Percentiles rank a stretch among this genome's conserved stretches.
Evolutionary conservation across 352 stramenopile species (phyloP).

Genomic region (Discostella stelligera): DNA sequence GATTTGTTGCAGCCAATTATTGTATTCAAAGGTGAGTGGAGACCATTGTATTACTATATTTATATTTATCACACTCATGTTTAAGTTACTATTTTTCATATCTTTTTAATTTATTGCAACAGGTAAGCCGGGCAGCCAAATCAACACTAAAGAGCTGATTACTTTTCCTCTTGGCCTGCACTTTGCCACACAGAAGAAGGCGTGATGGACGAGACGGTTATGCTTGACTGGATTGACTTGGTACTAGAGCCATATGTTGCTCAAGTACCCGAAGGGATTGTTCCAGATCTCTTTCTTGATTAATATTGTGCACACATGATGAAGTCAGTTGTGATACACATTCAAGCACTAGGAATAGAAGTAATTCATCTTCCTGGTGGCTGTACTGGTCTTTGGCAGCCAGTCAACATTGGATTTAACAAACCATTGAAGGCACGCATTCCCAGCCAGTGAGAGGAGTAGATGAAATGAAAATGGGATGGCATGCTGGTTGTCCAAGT

Average conservation of each 20-base stretch:
- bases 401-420: slow-evolving; percentile 18
- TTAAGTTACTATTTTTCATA: too few relatives aligned
- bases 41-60: too few relatives aligned
- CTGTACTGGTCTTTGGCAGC: slow-evolving; percentile 25
- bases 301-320: slow-evolving; percentile 16
- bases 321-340: slow-evolving; percentile 1
- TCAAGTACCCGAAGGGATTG: not conserved
- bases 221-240: slow-evolving; percentile 5
- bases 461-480: slow-evolving; percentile 3
- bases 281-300: slow-evolving; percentile 13
- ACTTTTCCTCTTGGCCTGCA: not conserved
- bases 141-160: not conserved
- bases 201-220: slow-evolving; percentile 14
- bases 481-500: not conserved
- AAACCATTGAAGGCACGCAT: slow-evolving; percentile 10
- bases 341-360: slow-evolving; percentile 8
- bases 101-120: not conserved
- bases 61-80: too few relatives aligned
- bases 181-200: slow-evolving; percentile 3
- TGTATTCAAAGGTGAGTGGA: slow-evolving; percentile 2
- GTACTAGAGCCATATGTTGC: not conserved
- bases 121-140: too few relatives aligned
- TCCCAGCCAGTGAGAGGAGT: slow-evolving; percentile 6
- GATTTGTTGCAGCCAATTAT: not conserved
- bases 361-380: slow-evolving; percentile 19